These are phyloP conservation scores for Filobasidium floriforme DNA, from an alignment of 768 basidiomycete species.

Conservation along the genomic window DNA sequence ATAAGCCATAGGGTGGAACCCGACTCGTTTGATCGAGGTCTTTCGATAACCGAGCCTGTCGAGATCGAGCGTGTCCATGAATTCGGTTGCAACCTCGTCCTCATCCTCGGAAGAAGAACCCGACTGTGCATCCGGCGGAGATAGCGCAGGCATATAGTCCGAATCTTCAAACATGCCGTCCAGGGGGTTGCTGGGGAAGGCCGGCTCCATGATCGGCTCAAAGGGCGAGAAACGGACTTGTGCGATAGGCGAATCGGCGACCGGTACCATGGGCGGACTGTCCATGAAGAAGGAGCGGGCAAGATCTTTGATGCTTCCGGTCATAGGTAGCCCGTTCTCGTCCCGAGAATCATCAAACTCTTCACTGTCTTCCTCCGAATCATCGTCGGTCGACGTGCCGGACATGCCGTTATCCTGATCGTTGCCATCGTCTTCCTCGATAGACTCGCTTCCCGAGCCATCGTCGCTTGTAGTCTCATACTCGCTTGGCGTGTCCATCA, in stretches of 20 bases:
- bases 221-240: not conserved
- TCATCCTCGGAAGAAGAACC: conserved; percentile 12
- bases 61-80: conserved; percentile 1
- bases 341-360: not conserved
- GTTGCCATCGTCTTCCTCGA: not conserved
- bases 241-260: not conserved
- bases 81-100: conserved; percentile 6
- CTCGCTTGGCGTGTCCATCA: not conserved
- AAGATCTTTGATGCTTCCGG: not conserved
- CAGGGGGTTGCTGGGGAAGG: conserved; percentile 8
- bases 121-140: not conserved
- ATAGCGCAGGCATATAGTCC: conserved; percentile 5
- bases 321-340: not conserved
- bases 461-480: not conserved
- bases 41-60: not conserved
- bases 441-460: not conserved
- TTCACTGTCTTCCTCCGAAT: not conserved
- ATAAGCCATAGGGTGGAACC: not conserved
- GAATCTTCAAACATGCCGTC: conserved; percentile 7
- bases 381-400: no score
- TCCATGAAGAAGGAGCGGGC: conserved; percentile 9
- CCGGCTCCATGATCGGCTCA: not conserved
- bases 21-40: not conserved
- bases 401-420: no score
- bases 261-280: not conserved